Conservation (phyloP, 371 early-diverging fungal species). For the Lichtheimia ornata region DNA sequence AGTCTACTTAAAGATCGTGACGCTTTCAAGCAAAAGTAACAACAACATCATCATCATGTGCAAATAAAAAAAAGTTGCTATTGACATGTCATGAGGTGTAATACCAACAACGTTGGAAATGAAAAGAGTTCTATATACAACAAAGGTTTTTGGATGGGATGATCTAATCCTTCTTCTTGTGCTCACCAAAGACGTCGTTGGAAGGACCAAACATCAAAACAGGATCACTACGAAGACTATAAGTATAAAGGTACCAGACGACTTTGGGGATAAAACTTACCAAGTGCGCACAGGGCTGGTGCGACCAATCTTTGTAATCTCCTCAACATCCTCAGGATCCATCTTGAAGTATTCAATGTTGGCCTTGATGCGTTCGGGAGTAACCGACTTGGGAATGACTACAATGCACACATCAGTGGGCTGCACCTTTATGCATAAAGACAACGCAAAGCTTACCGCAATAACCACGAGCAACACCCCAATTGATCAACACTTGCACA, state of each 20-base stretch:
- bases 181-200: slow-evolving; percentile 30
- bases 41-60: slow-evolving; percentile 1
- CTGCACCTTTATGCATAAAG: not conserved
- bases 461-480: slow-evolving; percentile 73
- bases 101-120: not conserved
- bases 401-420: not conserved
- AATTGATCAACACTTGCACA: slow-evolving; percentile 77
- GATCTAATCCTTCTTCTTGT: slow-evolving; percentile 1
- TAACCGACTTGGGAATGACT: slow-evolving; percentile 64
- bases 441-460: not conserved
- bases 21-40: slow-evolving; percentile 29
- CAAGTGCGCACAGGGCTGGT: slow-evolving; percentile 28
- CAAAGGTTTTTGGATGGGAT: not conserved
- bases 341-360: slow-evolving; percentile 43
- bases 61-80: too few species aligned
- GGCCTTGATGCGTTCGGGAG: slow-evolving; percentile 44
- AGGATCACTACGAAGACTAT: slow-evolving; percentile 22
- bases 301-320: slow-evolving; percentile 30
- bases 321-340: slow-evolving; percentile 34
- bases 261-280: not conserved
- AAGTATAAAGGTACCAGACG: not conserved
- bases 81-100: not conserved
- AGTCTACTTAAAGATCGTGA: slow-evolving; percentile 71
- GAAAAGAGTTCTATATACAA: not conserved
- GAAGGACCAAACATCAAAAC: slow-evolving; percentile 29